Base-by-base conservation (phyloP, 192 early-diverging fungal species). In the Linnemannia schmuckeri region DNA sequence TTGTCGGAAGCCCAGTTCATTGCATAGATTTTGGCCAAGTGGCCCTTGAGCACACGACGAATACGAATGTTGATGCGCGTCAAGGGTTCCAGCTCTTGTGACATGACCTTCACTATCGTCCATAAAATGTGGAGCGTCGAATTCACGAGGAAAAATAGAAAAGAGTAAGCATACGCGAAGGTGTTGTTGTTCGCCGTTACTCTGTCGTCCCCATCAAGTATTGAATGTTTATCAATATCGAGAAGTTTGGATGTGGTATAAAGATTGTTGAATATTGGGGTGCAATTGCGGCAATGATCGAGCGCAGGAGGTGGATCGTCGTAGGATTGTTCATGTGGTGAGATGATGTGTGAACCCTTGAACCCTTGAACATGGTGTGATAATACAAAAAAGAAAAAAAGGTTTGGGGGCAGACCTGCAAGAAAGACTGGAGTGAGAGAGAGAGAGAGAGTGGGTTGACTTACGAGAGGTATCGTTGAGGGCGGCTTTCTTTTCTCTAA, bases 1-100 rank as follows among this genome's bases (percentile, higher is more conserved):
- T 97, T 98, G 90, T 99, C 98, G 52, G 95, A 93, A 3, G 97
- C 97, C 98, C 98, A 99, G 89, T 99, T 97, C 98, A 99, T 99
- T 22, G 98, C 96, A 89, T 99, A 99, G 74, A 99, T 98, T 86
- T 99, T 99, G 24, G 98, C 98, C 77, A 99, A 88, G 88, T 99
- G 99, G 47, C 99, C 99, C 90, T 99, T 99, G 52, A 99, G 92
- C 18, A 97, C 98, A 66, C 98, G 93, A 71, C 98, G 95, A 82
- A 98, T 96, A 85, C 98, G 99, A 95, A 99, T 98, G 73, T 93
- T 93, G 61, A 97, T 94, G 61, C 97, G 92, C 20, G 97, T 97
- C 70, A 99, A 88, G 37, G 95, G 92, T 46, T 99, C 95, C 38
- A 99, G 91, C 66, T 96, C 95, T 44, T 94, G 93, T 9, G 99